Percentiles rank a stretch among this genome's conserved stretches.
phyloP scores from a whole-genome alignment of 139 green algal species.

The Klebsormidium nitens region DNA sequence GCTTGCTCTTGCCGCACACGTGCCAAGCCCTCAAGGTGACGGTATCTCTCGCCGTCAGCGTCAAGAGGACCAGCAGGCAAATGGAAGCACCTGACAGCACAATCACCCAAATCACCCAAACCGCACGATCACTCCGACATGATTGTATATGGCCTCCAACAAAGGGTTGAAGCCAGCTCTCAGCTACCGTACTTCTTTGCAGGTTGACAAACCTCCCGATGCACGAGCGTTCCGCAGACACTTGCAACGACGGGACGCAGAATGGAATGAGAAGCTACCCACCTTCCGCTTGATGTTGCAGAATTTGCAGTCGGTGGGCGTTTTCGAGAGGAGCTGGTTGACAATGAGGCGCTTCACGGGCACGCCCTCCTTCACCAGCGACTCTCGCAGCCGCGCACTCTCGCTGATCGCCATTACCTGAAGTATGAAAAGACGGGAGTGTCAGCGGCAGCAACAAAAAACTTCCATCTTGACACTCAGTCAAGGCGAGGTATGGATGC shows the following conservation, averaged over 20 bases:
- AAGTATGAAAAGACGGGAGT: background rate
- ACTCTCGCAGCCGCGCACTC: slow-evolving; percentile 64
- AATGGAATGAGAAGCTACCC: background rate
- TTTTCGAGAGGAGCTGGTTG: slow-evolving; percentile 73
- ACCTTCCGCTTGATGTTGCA: slow-evolving; percentile 38
- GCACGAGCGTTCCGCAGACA: no score
- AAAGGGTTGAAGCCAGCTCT: no score
- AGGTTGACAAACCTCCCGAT: no score
- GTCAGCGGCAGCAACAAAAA: background rate
- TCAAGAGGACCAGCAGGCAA: no score
- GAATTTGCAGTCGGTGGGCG: slow-evolving; percentile 36
- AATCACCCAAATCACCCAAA: no score
- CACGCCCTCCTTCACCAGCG: slow-evolving; percentile 71
- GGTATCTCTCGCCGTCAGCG: no score
- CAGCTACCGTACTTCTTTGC: no score
- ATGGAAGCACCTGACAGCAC: no score
- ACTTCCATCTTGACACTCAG: background rate
- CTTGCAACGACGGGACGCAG: background rate
- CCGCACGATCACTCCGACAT: no score
- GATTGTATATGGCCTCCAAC: no score
- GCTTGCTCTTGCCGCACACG: no score
- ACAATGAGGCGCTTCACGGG: slow-evolving; percentile 80
- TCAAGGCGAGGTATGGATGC: background rate
- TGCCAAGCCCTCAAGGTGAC: no score
- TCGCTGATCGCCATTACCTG: slow-evolving; percentile 82